Evolutionary conservation across 2,329 filamentous ascomycete species (phyloP), one percentile per base, ranked within the genome.

Genomic region (Pestalotiopsis sp.): DNA sequence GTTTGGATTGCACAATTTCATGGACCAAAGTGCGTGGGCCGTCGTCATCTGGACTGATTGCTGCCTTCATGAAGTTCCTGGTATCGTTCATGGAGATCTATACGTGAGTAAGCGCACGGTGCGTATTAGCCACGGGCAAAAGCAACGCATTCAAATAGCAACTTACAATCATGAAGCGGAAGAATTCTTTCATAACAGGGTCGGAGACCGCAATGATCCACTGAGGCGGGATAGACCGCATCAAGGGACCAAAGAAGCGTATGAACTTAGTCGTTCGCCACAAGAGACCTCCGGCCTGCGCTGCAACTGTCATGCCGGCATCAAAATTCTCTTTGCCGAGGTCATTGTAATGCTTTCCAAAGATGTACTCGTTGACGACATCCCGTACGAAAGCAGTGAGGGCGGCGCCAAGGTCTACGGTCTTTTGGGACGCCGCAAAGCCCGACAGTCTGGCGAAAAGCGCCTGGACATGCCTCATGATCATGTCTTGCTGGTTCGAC

Each of bases 231-330:
- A 73, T 68, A 5, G 70, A 65, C 38, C 38, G 56, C 25, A 74
- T 63, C 2, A 45, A 13, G 1, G 70, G 72, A 1, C 71, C 71
- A 36, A 70, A 73, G 68, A 70, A 73, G 58, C 68, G 68, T 11
- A 73, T 27, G 56, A 71, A 69, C 65, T 75, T 75, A 31, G 70
- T 72, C 1, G 20, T 49, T 4, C 23, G 38, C 66, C 66, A 67
- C 2, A 67, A 4, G 17, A n/a, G 13, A 7, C 66, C 66, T 1
- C 23, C 23, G 0, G 40, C 66, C 2, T 67, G 66, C 2, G 31
- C 31, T 14, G 36, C 49, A 1, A 12, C 52, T 2, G 25, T 14
- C 5, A 67, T 13, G 12, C 59, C 45, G 4, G 45, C 31, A 13
- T 56, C 36, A 2, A 67, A 67, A 12, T 67, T 59, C 6, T 64